Base-by-base conservation (phyloP, 2,329 filamentous ascomycete species). In the Didymella segeticola region DNA sequence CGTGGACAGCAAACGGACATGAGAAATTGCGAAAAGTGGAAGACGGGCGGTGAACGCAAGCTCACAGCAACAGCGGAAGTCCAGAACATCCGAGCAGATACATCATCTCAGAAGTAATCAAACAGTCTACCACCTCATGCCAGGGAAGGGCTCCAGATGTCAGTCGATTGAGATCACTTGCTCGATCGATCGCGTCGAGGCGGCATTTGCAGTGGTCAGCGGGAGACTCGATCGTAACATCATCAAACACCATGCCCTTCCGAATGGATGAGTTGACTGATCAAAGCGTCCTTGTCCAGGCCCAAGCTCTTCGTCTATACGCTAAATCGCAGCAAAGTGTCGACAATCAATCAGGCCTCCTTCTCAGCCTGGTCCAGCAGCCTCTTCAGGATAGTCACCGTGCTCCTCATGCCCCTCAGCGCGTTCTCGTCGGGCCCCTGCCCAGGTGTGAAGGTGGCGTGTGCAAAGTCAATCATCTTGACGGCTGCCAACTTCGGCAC, bases 391-490 rank as follows among this genome's bases (percentile, higher is more conserved):
- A 97, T 87, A 55, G 81, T 80, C 45, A 84, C 80, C 30, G 93
- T 78, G 69, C 83, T 93, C 69, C 86, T 81, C 57, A 97, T 85
- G 0, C 93, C 93, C 29, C 79, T 79, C 26, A 97, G 79, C 12
- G 84, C 79, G 69, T 98, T 98, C 76, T 96, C 88, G 72, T 99
- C 95, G 0, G 89, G 88, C 0, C 93, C 93, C 66, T 89, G 77
- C 1, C 91, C 91, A 0, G 90, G 89, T 1, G 86, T 89, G 87
- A 89, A 98, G 43, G 81, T 78, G 10, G 95, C 95, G 75, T 99
- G 95, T 1, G 95, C 95, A 81, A 99, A 99, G 74, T 99, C 95
- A 64, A 99, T 99, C 59, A 99, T 82, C 70, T 93, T 95, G 43
- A 97, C 81, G 11, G 86, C 83, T 67, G 89, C 91, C 36, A 96